These are phyloP conservation scores for Fagopyrum tataricum DNA, from an alignment of 148 eudicot genomes.

Conservation along the genomic window DNA sequence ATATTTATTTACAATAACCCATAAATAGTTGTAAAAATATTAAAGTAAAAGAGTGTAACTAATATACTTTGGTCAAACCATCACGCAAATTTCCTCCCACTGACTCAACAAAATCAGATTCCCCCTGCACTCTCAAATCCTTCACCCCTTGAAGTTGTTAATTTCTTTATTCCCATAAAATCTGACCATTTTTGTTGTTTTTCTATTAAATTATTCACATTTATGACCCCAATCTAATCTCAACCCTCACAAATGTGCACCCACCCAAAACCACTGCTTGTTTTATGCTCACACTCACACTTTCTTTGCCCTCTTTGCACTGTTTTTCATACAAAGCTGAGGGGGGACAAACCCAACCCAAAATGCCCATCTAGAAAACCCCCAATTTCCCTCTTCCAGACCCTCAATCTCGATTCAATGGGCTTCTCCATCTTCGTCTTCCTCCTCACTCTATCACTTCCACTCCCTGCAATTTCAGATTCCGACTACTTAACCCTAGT, in stretches of 20 bases:
- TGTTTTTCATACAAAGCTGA: slow-evolving; percentile 2
- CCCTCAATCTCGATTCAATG: background rate
- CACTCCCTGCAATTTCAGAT: slow-evolving; percentile 29
- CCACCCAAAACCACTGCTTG: background rate
- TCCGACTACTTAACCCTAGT: slow-evolving; percentile 47
- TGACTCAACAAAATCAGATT: slow-evolving; percentile 2
- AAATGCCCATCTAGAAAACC: background rate
- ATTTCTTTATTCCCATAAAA: slow-evolving; percentile 2
- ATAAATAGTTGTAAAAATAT: no score
- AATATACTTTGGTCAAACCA: background rate
- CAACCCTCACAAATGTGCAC: background rate
- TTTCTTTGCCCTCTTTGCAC: background rate
- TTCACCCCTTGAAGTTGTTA: background rate
- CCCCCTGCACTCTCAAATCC: background rate
- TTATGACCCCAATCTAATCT: background rate
- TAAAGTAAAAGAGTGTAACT: background rate
- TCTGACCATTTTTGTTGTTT: background rate
- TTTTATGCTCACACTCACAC: background rate
- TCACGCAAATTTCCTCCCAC: background rate
- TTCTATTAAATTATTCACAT: background rate
- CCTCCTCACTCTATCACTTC: slow-evolving; percentile 14
- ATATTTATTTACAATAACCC: no score
- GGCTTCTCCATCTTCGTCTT: slow-evolving; percentile 14
- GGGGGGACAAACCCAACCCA: background rate
- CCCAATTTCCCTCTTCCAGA: background rate